phyloP scores from a whole-genome alignment of 2,329 filamentous ascomycete genomes.

The Calonectria fujianensis region DNA sequence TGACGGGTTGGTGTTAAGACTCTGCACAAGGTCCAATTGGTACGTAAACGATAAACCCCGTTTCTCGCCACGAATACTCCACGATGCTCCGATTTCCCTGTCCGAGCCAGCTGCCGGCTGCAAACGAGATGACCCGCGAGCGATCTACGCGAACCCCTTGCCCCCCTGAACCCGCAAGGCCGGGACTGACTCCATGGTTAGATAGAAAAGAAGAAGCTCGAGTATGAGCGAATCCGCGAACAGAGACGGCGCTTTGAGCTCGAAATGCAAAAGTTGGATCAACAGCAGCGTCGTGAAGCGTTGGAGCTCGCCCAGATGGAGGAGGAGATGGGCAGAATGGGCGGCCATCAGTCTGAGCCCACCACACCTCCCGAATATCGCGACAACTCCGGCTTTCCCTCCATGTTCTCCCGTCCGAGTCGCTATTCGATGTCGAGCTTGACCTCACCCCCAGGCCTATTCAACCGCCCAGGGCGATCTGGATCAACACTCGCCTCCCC shows the following conservation, averaged over 20 bases:
- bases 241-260: conserved; percentile 93
- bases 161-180: conserved; percentile 2
- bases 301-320: conserved; percentile 90
- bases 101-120: background rate
- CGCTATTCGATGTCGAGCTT: conserved; percentile 93
- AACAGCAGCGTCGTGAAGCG: conserved; percentile 88
- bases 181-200: conserved; percentile 67
- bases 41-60: conserved; percentile 67
- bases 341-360: conserved; percentile 92
- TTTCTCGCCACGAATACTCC: conserved; percentile 19
- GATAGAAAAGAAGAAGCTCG: conserved; percentile 95
- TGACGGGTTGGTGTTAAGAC: conserved; percentile 66
- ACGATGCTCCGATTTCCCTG: conserved; percentile 30
- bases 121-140: conserved; percentile 21
- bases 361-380: conserved; percentile 96
- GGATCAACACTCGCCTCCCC: conserved; percentile 89
- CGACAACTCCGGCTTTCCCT: conserved; percentile 84
- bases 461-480: conserved; percentile 83
- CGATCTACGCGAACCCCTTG: conserved; percentile 6
- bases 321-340: conserved; percentile 80
- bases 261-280: conserved; percentile 92
- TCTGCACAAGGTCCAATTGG: conserved; percentile 84
- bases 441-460: conserved; percentile 85
- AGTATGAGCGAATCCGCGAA: conserved; percentile 93
- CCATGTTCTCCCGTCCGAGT: conserved; percentile 88